Evolutionary conservation across 169 alveolate species (phyloP).

Genomic region (Plasmodium relictum): DNA sequence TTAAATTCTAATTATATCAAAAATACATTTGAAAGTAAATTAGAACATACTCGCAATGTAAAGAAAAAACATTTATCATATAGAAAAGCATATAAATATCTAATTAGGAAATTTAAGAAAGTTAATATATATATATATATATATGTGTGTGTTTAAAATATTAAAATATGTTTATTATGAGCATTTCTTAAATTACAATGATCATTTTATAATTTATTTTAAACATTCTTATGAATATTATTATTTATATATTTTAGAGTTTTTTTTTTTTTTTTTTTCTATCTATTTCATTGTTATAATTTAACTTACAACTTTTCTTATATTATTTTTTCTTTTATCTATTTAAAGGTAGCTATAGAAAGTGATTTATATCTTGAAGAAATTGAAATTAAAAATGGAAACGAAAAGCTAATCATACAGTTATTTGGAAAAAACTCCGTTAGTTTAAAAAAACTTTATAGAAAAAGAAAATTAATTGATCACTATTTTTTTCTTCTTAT

Average conservation of each 20-base stretch:
- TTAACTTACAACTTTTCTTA: not conserved
- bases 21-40: conserved; percentile 32
- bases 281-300: not conserved
- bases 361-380: conserved; percentile 66
- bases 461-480: conserved; percentile 48
- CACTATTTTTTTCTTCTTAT: conserved; percentile 59
- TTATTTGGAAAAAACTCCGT: conserved; percentile 63
- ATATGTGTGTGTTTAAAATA: not conserved
- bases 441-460: conserved; percentile 68
- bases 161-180: not conserved
- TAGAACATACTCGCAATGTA: conserved; percentile 38
- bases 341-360: conserved; percentile 57
- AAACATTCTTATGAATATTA: too few species aligned
- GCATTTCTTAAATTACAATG: too few species aligned
- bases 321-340: conserved; percentile 4
- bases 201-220: too few species aligned
- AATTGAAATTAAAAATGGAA: conserved; percentile 65
- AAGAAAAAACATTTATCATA: conserved; percentile 47
- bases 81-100: conserved; percentile 47
- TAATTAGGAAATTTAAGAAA: conserved; percentile 45
- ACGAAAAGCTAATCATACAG: conserved; percentile 53
- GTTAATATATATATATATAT: conserved; percentile 12
- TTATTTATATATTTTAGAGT: too few species aligned
- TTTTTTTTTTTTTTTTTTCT: too few species aligned
- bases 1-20: conserved; percentile 68